Evolutionary conservation across 2,329 filamentous ascomycete species (phyloP), one percentile per base, ranked within the genome.

Genomic region (Nemania serpens): DNA sequence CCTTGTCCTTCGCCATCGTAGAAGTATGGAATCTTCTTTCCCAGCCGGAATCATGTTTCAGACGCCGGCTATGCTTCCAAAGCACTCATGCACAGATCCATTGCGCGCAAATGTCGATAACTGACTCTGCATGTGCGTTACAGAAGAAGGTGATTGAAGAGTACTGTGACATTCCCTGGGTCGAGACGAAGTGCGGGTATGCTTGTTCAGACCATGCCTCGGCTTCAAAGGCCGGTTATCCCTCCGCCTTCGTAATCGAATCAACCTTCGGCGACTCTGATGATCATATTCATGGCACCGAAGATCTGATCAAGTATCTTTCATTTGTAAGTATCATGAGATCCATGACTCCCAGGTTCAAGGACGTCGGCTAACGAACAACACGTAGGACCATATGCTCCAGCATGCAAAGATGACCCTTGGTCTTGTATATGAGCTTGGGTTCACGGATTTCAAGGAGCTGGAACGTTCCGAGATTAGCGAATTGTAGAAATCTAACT

Each of bases 151-250:
- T 97, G 62, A 90, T 97, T 66, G 89, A 86, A 34, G 86, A 86
- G 79, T 98, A 98, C 81, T 97, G 93, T 78, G 84, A 87, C 54
- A 95, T 98, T 64, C 91, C 91, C 9, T 96, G 88, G 75, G 84
- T 94, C 52, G 85, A 93, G 77, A 96, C 92, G 17, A 91, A 94
- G 80, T 96, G 92, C 71, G 92, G 91, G 41, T 96, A 96, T 72
- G 91, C 91, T 43, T 92, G 89, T 78, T 89, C 86, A 7, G 89
- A 91, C 69, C 89, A 92, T 67, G 88, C 88, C 10, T 89, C 86
- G 36, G 89, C 89, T 5, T 86, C 85, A 66, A 90, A 91, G 77
- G 88, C 88, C 17, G 89, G 89, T 5, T 91, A 91, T 68, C 88
- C 90, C 0, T 88, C 86, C 0, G 88, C 89, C 0, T 91, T 92